Base-by-base conservation (phyloP, 306 rosid species). In the Quercus suber region DNA sequence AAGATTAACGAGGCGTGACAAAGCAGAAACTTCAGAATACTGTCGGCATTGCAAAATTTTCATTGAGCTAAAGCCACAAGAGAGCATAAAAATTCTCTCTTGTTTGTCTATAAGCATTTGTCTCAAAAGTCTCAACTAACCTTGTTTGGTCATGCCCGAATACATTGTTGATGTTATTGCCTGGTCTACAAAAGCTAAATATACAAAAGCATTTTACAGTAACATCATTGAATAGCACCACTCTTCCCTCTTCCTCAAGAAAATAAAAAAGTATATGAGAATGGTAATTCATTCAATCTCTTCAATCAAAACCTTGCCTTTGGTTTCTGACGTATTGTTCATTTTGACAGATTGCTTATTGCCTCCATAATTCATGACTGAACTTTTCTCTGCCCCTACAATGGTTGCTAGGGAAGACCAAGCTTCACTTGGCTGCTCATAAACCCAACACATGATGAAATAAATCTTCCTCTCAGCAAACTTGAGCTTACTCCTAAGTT, bases 361-460 rank as follows among this genome's bases (percentile, higher is more conserved):
- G 70, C 84, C 37, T 33, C 68, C 87, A 76, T 73, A 86, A 53
- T 85, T 86, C 87, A 89, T 65, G 37, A 84, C 87, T 5, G 92
- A 89, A 60, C 81, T 69, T 73, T 89, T 91, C 86, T 91, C 97
- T 35, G 88, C 89, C 56, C 78, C 76, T 21, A 89, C 86, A 65
- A 91, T 82, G 73, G 92, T 86, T 21, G 87, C 94, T 73, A 91
- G 82, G 75, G 96, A 80, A 65, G 90, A 85, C 99, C 95, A 92
- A 37, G 86, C 92, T 84, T 92, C 98, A 31, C 77, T 69, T 0
- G 89, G 90, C 83, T 92, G 98, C 86, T 90, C 97, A 51, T 89
- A 91, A 58, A 92, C 97, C 97, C 97, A 92, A 81, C 92, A 94
- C 97, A 89, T 88, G 61, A 90, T 82, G 87, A 92, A 94, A 81